These are phyloP conservation scores for Pseudohalonectria lignicola DNA, from an alignment of 2,329 filamentous ascomycete species.

Conservation along the genomic window DNA sequence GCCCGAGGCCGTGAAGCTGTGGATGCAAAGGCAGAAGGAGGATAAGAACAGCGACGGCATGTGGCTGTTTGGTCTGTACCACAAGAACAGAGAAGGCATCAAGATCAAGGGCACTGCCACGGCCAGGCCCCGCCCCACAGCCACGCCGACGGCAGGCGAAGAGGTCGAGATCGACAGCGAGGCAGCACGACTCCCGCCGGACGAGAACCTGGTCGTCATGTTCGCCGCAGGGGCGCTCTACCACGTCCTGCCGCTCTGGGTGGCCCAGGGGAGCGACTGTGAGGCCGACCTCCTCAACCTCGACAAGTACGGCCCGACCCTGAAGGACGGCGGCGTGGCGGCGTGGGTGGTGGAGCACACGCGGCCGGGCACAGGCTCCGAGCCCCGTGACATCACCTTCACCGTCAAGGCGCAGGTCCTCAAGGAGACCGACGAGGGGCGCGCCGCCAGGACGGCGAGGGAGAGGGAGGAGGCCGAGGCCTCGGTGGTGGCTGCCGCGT, in stretches of 20 bases:
- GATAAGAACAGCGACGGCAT: constrained; percentile 15
- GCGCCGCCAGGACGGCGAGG: background rate
- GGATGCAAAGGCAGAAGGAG: constrained; percentile 30
- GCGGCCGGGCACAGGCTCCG: constrained; percentile 24
- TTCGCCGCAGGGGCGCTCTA: constrained; percentile 43
- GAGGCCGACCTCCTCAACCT: constrained; percentile 24
- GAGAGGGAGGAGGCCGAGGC: background rate
- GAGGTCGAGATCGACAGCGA: constrained; percentile 18
- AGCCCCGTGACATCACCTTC: constrained; percentile 5
- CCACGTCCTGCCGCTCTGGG: constrained; percentile 36
- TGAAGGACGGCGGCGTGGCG: constrained; percentile 25
- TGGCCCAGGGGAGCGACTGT: constrained; percentile 29
- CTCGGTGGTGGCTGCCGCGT: background rate
- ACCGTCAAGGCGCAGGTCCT: constrained; percentile 9
- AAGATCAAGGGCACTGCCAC: constrained; percentile 25
- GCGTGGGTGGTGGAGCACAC: constrained; percentile 47
- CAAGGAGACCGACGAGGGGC: constrained; percentile 2
- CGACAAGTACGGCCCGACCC: constrained; percentile 14
- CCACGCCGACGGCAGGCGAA: constrained; percentile 14
- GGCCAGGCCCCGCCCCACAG: constrained; percentile 14
- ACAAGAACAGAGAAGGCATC: constrained; percentile 23
- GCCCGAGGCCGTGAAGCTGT: constrained; percentile 30
- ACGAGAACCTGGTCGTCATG: constrained; percentile 27
- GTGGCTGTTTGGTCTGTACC: constrained; percentile 29
- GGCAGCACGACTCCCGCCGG: constrained; percentile 15